phyloP scores from a whole-genome alignment of 805 yeast species.

The Metschnikowia henanensis region DNA sequence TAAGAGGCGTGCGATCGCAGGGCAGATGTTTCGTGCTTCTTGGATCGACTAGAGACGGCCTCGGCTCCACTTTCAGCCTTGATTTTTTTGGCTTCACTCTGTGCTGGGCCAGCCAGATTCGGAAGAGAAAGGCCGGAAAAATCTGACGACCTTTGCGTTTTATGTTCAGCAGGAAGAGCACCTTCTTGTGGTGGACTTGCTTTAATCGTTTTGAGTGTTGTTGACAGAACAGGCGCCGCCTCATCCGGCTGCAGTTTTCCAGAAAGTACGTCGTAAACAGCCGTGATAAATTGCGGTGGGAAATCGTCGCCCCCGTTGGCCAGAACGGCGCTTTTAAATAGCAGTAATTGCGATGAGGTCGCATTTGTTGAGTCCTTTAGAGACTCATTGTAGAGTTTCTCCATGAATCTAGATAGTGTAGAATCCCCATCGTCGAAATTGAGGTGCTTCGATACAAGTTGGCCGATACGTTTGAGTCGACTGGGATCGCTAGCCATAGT shows the following conservation, averaged over 20 bases:
- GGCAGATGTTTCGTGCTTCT: too few relatives aligned
- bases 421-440: conserved; percentile 18
- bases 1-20: background rate
- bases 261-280: conserved; percentile 20
- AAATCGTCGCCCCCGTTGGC: conserved; percentile 45
- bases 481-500: conserved; percentile 3
- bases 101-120: background rate
- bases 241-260: background rate
- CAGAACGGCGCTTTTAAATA: conserved; percentile 20
- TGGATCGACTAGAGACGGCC: background rate
- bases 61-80: background rate
- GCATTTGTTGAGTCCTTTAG: conserved; percentile 7
- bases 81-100: background rate
- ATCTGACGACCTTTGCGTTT: too few relatives aligned
- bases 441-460: conserved; percentile 13
- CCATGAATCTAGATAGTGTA: conserved; percentile 30
- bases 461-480: conserved; percentile 1
- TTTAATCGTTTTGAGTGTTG: too few relatives aligned
- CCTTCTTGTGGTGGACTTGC: too few relatives aligned
- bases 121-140: conserved; percentile 6
- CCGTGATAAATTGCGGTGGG: conserved; percentile 30
- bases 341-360: conserved; percentile 6
- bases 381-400: conserved; percentile 24
- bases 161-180: background rate
- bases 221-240: background rate